phyloP scores from a whole-genome alignment of 2,329 filamentous ascomycete genomes.

The Leptoxyphium fumago region DNA sequence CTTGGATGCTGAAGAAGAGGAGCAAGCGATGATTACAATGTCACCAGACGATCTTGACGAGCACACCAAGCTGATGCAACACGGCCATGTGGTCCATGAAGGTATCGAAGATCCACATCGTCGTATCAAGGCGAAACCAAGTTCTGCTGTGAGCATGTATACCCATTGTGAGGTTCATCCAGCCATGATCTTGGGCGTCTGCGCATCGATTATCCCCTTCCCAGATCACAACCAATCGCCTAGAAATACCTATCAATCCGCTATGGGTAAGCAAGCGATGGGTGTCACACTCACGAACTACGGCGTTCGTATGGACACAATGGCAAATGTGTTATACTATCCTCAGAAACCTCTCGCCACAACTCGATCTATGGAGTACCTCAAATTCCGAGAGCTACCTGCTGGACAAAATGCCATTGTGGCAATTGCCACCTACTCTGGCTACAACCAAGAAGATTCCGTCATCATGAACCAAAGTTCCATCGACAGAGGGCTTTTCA shows the following conservation, averaged over 20 bases:
- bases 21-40: constrained; percentile 99
- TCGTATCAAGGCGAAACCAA: constrained; percentile 76
- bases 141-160: constrained; percentile 77
- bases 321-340: constrained; percentile 98
- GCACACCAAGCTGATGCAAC: constrained; percentile 25
- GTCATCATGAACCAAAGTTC: constrained; percentile 99
- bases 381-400: constrained; percentile 93
- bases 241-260: constrained; percentile 97
- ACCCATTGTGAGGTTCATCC: constrained; percentile 99
- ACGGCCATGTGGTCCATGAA: constrained; percentile 27
- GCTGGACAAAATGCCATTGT: constrained; percentile 98
- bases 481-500: constrained; percentile 92
- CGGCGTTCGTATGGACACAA: constrained; percentile 93
- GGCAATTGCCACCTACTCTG: constrained; percentile 91
- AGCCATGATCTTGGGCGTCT: constrained; percentile 97
- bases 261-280: constrained; percentile 99
- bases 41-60: constrained; percentile 83
- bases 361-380: constrained; percentile 93
- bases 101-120: constrained; percentile 61
- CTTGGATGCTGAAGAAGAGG: constrained; percentile 94
- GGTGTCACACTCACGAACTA: constrained; percentile 98
- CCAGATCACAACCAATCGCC: constrained; percentile 97
- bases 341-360: constrained; percentile 95
- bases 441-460: constrained; percentile 99
- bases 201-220: constrained; percentile 98